Conservation (phyloP, 2,329 filamentous ascomycete genomes). For the Paraphaeosphaeria minitans region DNA sequence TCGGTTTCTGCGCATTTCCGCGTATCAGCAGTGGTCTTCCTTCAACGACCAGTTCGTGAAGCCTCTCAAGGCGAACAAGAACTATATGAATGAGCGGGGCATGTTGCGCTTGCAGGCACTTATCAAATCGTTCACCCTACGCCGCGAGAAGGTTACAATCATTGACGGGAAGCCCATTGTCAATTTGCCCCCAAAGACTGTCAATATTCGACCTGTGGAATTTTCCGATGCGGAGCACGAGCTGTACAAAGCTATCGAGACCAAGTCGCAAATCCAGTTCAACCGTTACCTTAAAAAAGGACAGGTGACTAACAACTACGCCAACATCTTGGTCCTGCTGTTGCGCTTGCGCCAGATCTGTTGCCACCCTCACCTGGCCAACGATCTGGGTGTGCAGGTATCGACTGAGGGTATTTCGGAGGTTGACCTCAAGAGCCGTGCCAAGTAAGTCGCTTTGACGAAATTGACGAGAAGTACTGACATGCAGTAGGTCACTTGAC, state of each 20-base stretch:
- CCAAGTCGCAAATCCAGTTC: conserved; percentile 70
- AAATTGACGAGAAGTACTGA: background rate
- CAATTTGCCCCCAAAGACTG: conserved; percentile 68
- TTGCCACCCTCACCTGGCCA: conserved; percentile 75
- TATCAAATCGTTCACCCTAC: conserved; percentile 79
- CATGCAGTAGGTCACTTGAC: conserved; percentile 53
- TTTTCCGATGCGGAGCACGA: conserved; percentile 69
- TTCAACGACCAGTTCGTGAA: conserved; percentile 64
- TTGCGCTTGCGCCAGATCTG: conserved; percentile 80
- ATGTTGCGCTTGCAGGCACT: conserved; percentile 76
- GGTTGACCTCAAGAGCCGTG: conserved; percentile 65
- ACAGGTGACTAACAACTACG: conserved; percentile 74
- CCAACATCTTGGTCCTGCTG: conserved; percentile 78
- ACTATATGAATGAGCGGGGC: conserved; percentile 49
- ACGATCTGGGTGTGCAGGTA: conserved; percentile 66
- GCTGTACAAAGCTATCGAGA: conserved; percentile 71
- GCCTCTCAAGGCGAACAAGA: conserved; percentile 50
- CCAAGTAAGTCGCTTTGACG: conserved; percentile 48
- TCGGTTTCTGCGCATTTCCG: conserved; percentile 75
- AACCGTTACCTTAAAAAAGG: conserved; percentile 75
- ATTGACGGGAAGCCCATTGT: conserved; percentile 82
- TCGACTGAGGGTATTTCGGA: conserved; percentile 63
- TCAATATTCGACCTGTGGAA: conserved; percentile 64
- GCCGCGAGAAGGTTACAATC: conserved; percentile 77
- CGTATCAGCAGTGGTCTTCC: conserved; percentile 68